These are phyloP conservation scores for Umbelopsis isabellina DNA, from an alignment of 192 early-diverging fungal genomes.

Conservation along the genomic window DNA sequence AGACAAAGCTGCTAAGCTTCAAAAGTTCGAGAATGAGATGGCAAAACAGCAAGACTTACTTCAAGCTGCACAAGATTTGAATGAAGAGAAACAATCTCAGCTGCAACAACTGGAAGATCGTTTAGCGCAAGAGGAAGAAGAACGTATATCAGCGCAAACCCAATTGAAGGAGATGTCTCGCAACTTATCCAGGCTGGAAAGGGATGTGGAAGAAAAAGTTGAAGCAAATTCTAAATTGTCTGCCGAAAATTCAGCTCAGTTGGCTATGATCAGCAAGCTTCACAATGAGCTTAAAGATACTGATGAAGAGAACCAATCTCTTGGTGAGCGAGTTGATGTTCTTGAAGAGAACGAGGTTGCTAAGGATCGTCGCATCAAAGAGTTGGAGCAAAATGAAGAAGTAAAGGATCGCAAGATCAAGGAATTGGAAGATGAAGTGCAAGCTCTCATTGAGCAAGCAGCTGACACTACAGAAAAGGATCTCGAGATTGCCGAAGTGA, in stretches of 20 bases:
- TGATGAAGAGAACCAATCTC: neutral
- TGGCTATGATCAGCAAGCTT: conserved; percentile 2
- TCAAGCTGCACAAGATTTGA: neutral
- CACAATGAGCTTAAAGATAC: conserved; percentile 5
- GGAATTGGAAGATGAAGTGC: neutral
- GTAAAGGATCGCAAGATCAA: conserved; percentile 2
- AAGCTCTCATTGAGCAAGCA: neutral
- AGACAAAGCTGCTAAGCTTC: neutral
- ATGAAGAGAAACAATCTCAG: neutral
- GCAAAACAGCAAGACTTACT: neutral
- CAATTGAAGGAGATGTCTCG: no score
- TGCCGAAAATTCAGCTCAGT: neutral
- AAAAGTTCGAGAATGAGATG: neutral
- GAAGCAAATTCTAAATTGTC: neutral
- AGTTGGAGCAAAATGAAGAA: neutral
- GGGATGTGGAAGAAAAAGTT: neutral
- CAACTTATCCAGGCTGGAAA: neutral
- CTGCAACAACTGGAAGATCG: neutral
- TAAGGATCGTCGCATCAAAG: conserved; percentile 6
- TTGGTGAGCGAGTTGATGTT: conserved; percentile 12
- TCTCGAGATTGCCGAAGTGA: conserved; percentile 4
- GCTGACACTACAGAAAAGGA: conserved; percentile 13
- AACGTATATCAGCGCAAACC: no score
- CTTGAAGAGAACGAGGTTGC: conserved; percentile 1
- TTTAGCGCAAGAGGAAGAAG: neutral